These are phyloP conservation scores for Pichia manshurica DNA, from an alignment of 805 yeast genomes.

Conservation along the genomic window DNA sequence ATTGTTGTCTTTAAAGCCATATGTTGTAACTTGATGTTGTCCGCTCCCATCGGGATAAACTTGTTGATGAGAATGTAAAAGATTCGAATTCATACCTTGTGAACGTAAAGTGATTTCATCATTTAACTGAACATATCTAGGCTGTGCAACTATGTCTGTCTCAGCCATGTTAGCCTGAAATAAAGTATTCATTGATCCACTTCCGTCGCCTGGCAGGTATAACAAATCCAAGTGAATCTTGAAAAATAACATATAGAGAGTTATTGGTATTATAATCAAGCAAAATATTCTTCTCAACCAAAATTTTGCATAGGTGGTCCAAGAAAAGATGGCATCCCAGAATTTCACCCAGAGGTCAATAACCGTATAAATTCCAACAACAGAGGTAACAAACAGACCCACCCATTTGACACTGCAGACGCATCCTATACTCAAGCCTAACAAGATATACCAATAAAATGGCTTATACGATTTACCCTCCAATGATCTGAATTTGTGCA, in stretches of 20 bases:
- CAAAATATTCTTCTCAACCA: constrained; percentile 63
- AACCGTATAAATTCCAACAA: constrained; percentile 86
- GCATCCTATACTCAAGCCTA: constrained; percentile 72
- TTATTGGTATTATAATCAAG: constrained; percentile 58
- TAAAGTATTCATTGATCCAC: constrained; percentile 81
- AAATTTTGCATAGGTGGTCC: constrained; percentile 47
- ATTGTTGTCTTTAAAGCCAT: constrained; percentile 81
- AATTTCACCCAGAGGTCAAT: constrained; percentile 88
- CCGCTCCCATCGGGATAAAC: constrained; percentile 84
- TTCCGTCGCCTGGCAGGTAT: constrained; percentile 78
- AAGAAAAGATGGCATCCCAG: constrained; percentile 57
- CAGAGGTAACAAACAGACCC: constrained; percentile 74
- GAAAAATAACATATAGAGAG: constrained; percentile 60
- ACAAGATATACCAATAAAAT: constrained; percentile 48
- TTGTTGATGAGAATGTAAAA: constrained; percentile 85
- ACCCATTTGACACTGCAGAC: constrained; percentile 87
- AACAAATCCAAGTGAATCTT: constrained; percentile 71
- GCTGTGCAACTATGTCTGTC: constrained; percentile 58
- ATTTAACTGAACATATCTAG: constrained; percentile 58
- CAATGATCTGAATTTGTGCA: constrained; percentile 41
- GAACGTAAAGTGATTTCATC: constrained; percentile 61
- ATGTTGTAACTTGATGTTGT: constrained; percentile 93
- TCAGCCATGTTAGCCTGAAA: constrained; percentile 83
- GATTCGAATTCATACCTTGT: constrained; percentile 66
- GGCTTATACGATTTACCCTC: constrained; percentile 38